Evolutionary conservation across 2,329 filamentous ascomycete genomes (phyloP), one percentile per base, ranked within the genome.

Genomic region (Xylaria sp.): DNA sequence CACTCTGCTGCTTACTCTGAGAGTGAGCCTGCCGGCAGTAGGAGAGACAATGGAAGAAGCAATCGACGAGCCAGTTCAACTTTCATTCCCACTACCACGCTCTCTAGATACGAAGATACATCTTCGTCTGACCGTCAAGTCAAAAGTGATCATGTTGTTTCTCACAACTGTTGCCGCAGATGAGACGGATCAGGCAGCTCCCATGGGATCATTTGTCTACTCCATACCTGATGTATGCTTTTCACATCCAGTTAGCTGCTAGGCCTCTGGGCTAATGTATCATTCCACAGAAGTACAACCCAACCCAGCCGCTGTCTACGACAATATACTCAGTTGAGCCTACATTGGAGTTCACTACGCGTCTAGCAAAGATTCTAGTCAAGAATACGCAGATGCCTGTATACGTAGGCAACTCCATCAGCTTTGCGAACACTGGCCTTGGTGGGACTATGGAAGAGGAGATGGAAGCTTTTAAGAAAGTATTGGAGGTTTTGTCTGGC

Each of bases 341-440:
- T 4, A 93, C 89, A 7, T 72, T 96, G 43, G 94, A 97, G 71
- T 96, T 97, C 70, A 88, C 93, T 1, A 90, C 87, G 1, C 85
- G 94, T 5, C 75, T 97, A 55, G 91, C 94, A 1, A 94, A 90
- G 71, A 81, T 96, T 2, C 74, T 97, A 13, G 90, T 89, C n/a
- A 84, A 85, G 49, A 88, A 84, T 63, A 83, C 87, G 22, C 77
- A 80, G 26, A 83, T 86, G 58, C 92, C 92, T 0, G 87, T 90
- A n/a, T 97, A 97, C 70, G 90, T 97, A 17, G 90, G 90, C 19
- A 95, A 90, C 69, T 96, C 92, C 29, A 85, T 95, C 65, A 91
- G 87, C 62, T 85, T 97, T 59, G 83, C 83, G 13, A 85, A 80
- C 65, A 82, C 87, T 5, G 89, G 87, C 1, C 83, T 92, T 65